Conservation (phyloP, 768 basidiomycete species). For the Auricularia sp. region DNA sequence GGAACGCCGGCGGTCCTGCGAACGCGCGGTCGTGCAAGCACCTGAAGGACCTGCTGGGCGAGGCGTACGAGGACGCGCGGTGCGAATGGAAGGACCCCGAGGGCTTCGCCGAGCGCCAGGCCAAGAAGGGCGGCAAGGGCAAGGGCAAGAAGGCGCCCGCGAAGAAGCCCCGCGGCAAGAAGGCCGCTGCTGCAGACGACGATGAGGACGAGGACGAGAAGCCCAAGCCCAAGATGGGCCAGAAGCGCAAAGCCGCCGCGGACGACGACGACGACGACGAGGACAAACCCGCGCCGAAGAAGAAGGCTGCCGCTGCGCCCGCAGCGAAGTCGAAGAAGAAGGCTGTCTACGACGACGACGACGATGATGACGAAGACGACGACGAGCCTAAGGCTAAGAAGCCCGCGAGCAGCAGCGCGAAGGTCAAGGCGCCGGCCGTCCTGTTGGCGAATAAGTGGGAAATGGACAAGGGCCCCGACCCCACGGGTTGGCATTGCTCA, state of each 20-base stretch:
- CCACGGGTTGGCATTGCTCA: constrained; percentile 51
- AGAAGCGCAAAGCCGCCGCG: not conserved
- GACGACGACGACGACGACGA: constrained; percentile 9
- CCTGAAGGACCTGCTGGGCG: constrained; percentile 33
- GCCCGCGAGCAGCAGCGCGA: constrained; percentile 15
- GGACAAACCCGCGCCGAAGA: constrained; percentile 1
- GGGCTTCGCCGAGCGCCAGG: constrained; percentile 5
- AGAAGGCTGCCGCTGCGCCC: not conserved
- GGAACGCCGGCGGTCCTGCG: constrained; percentile 20
- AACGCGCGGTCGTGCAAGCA: constrained; percentile 43
- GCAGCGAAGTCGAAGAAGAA: not conserved
- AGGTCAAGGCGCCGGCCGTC: constrained; percentile 27
- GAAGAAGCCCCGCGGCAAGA: constrained; percentile 3
- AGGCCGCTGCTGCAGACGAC: not conserved
- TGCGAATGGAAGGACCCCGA: constrained; percentile 21
- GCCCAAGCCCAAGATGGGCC: not conserved
- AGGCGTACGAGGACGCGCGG: constrained; percentile 34
- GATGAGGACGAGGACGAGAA: constrained; percentile 9
- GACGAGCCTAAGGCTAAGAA: not conserved
- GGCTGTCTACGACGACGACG: not conserved
- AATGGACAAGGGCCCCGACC: constrained; percentile 40
- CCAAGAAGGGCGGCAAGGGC: constrained; percentile 7
- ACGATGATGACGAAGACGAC: constrained; percentile 7
- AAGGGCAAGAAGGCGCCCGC: constrained; percentile 2
- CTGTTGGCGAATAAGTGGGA: constrained; percentile 51